These are phyloP conservation scores for Pichia gijzeniarum DNA, from an alignment of 805 yeast species.

Conservation along the genomic window DNA sequence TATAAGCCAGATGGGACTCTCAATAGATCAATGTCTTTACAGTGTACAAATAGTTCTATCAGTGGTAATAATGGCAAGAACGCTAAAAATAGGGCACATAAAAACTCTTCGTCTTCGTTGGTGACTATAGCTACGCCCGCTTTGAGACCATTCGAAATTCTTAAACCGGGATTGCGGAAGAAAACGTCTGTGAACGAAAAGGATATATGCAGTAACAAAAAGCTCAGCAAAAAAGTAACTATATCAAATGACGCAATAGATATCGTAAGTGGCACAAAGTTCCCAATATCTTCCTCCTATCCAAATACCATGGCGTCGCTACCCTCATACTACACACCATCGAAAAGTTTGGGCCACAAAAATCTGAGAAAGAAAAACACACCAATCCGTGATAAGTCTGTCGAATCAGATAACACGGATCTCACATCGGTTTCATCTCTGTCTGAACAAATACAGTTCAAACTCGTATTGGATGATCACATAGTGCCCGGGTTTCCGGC, in stretches of 20 bases:
- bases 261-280: slow-evolving; percentile 1
- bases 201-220: no score
- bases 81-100: no score
- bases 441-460: slow-evolving; percentile 1
- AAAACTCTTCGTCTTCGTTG: no score
- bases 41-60: neutral
- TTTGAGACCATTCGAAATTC: no score
- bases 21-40: neutral
- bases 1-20: neutral
- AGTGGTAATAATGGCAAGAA: no score
- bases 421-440: neutral
- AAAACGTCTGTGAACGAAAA: no score
- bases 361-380: no score
- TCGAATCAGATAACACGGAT: neutral
- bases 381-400: neutral
- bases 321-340: no score
- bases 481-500: slow-evolving; percentile 11
- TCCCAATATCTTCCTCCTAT: neutral
- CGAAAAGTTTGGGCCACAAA: no score
- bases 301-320: no score
- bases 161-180: no score
- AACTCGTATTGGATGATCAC: slow-evolving; percentile 12
- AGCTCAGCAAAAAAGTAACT: neutral
- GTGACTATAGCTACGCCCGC: no score
- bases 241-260: slow-evolving; percentile 1